Evolutionary conservation across 1,284 basidiomycete genomes (phyloP).

Genomic region (Bondarzewia mesenterica): DNA sequence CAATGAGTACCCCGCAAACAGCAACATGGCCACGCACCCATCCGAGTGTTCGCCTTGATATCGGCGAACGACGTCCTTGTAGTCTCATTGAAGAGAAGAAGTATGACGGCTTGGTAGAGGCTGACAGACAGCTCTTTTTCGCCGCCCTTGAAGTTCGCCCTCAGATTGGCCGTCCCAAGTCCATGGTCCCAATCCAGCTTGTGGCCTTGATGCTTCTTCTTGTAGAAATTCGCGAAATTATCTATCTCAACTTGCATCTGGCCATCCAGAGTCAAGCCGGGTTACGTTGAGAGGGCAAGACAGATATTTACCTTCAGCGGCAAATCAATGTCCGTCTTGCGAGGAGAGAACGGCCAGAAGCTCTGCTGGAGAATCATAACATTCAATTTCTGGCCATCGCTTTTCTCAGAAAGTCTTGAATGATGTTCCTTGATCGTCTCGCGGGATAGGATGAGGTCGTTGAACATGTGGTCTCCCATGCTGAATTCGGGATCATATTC

Average conservation of each 20-base stretch:
- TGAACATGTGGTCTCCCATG: conserved; percentile 88
- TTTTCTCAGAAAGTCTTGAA: conserved; percentile 12
- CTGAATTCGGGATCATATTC: conserved; percentile 87
- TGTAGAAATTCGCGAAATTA: conserved; percentile 65
- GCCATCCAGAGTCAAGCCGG: too few relatives aligned
- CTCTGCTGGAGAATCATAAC: conserved; percentile 72
- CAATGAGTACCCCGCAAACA: neutral
- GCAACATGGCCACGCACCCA: conserved; percentile 50
- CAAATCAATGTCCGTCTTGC: conserved; percentile 38
- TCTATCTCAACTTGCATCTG: conserved; percentile 68
- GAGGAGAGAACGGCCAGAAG: conserved; percentile 65
- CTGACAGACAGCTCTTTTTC: conserved; percentile 88
- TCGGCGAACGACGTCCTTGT: conserved; percentile 56
- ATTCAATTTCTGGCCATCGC: conserved; percentile 32
- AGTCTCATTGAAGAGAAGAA: conserved; percentile 86
- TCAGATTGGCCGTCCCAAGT: conserved; percentile 71
- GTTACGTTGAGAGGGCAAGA: too few relatives aligned
- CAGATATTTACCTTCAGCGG: conserved; percentile 38
- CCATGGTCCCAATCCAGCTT: conserved; percentile 79
- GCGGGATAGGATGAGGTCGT: conserved; percentile 68
- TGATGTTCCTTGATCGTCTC: conserved; percentile 62
- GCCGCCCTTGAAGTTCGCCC: conserved; percentile 60
- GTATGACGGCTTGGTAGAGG: conserved; percentile 80
- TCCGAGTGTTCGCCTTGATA: conserved; percentile 63
- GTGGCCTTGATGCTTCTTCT: conserved; percentile 63